Percentiles rank a stretch among this genome's conserved stretches.
Conservation (phyloP, 2,329 filamentous ascomycete species). For the Amphichorda felina region DNA sequence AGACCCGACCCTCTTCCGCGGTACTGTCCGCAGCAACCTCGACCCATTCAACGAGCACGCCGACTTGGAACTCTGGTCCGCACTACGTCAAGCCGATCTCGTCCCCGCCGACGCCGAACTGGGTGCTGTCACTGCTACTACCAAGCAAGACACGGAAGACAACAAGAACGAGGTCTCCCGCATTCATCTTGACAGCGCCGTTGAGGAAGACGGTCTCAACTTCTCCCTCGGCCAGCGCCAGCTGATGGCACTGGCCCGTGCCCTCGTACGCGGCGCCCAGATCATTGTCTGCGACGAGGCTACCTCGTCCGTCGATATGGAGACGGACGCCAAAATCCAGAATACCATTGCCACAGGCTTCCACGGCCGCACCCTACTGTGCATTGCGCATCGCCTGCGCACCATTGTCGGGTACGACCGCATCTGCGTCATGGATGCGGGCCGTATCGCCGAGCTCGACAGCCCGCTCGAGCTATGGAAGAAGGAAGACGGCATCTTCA, state of each 20-base stretch:
- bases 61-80: slow-evolving; percentile 68
- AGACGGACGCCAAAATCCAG: slow-evolving; percentile 94
- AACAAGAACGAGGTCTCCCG: slow-evolving; percentile 63
- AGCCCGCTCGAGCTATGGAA: slow-evolving; percentile 64
- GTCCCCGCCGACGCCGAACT: slow-evolving; percentile 37
- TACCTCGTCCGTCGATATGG: slow-evolving; percentile 86
- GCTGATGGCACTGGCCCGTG: slow-evolving; percentile 86
- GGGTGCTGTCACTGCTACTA: not conserved
- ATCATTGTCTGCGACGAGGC: slow-evolving; percentile 98
- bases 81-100: slow-evolving; percentile 65
- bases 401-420: slow-evolving; percentile 93
- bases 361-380: slow-evolving; percentile 75
- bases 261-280: slow-evolving; percentile 73
- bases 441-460: slow-evolving; percentile 77
- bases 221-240: slow-evolving; percentile 93
- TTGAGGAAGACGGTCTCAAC: slow-evolving; percentile 92
- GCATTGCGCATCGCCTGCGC: slow-evolving; percentile 83
- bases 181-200: slow-evolving; percentile 71
- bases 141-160: slow-evolving; percentile 41
- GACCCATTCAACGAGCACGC: slow-evolving; percentile 72
- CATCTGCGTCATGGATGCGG: slow-evolving; percentile 93
- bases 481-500: slow-evolving; percentile 61
- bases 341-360: slow-evolving; percentile 77
- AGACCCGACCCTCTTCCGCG: slow-evolving; percentile 72
- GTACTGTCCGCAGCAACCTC: slow-evolving; percentile 68